These are phyloP conservation scores for Cercospora berteroae DNA, from an alignment of 2,329 filamentous ascomycete species.

Conservation along the genomic window DNA sequence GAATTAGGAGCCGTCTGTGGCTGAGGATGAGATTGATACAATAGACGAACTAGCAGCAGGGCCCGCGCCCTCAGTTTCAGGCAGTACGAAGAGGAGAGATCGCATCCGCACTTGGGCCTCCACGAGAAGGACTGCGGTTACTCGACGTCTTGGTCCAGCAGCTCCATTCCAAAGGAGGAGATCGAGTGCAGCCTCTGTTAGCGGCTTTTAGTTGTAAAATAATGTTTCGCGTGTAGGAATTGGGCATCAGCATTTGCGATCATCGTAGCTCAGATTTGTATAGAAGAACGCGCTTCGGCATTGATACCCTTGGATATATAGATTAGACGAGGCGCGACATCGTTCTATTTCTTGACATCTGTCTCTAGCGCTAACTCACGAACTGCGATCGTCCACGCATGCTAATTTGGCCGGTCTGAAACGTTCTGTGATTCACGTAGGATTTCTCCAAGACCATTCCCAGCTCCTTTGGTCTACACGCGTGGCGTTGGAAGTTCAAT, in stretches of 20 bases:
- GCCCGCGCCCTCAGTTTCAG: not conserved
- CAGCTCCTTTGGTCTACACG: not conserved
- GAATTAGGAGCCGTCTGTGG: not conserved
- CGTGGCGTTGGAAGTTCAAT: not conserved
- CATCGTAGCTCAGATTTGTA: not conserved
- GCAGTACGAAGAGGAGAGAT: not conserved
- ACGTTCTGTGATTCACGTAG: not conserved
- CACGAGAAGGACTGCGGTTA: not conserved
- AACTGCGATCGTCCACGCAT: not conserved
- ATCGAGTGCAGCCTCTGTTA: not conserved
- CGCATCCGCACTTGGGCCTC: slow-evolving; percentile 10
- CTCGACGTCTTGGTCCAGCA: not conserved
- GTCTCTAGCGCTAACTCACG: not conserved
- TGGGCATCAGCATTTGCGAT: not conserved
- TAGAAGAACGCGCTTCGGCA: not conserved
- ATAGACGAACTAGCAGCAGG: not conserved
- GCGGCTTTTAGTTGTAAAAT: not conserved
- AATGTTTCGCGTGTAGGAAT: not conserved
- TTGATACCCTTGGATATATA: not conserved
- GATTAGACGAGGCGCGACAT: not conserved
- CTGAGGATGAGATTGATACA: not conserved
- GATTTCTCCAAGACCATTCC: not conserved
- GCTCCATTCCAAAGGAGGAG: not conserved
- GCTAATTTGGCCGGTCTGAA: not conserved
- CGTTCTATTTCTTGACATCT: not conserved